Evolutionary conservation across 164 flowering plant species (phyloP).

Genomic region (Aristolochia fimbriata): DNA sequence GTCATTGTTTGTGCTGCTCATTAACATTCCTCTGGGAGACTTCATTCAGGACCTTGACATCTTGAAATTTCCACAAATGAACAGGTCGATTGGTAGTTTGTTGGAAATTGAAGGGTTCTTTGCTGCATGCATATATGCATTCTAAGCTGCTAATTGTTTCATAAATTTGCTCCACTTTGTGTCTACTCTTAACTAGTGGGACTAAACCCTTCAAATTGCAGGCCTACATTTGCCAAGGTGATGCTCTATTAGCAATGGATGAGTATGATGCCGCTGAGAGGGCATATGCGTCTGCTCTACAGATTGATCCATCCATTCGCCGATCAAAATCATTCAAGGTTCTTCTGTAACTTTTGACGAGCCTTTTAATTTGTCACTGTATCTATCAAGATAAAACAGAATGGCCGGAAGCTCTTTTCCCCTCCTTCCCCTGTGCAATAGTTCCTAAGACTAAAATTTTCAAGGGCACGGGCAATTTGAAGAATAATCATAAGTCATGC

Average conservation of each 20-base stretch:
- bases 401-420: neutral
- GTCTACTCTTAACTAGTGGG: neutral
- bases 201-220: constrained; percentile 11
- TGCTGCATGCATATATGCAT: too few relatives aligned
- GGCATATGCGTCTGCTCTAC: constrained; percentile 53
- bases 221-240: constrained; percentile 81
- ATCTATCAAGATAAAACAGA: neutral
- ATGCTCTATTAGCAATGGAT: constrained; percentile 63
- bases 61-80: too few relatives aligned
- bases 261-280: constrained; percentile 57
- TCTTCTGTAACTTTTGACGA: constrained; percentile 4
- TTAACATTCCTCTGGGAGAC: too few relatives aligned
- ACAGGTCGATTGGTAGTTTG: too few relatives aligned
- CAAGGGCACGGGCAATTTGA: neutral
- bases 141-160: neutral
- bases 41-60: too few relatives aligned
- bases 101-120: too few relatives aligned
- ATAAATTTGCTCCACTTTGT: neutral
- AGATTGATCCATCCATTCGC: constrained; percentile 67
- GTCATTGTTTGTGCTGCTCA: too few relatives aligned
- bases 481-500: neutral
- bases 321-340: constrained; percentile 87
- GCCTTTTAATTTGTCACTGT: neutral
- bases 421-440: neutral
- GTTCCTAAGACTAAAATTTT: neutral